Conservation (phyloP, 202 grass and related monocot species). For the Panicum hallii region DNA sequence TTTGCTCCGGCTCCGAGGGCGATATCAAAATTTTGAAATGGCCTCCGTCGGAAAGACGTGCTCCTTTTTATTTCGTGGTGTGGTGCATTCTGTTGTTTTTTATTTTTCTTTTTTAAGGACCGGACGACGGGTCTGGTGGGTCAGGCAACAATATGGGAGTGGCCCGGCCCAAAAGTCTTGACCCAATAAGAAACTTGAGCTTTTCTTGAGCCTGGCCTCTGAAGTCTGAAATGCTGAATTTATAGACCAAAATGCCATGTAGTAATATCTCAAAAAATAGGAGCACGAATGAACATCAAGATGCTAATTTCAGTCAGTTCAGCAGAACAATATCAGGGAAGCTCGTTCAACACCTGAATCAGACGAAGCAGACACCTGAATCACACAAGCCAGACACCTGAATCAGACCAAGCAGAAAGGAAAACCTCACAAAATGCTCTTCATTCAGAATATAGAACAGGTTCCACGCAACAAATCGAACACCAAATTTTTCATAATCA, state of each 20-base stretch:
- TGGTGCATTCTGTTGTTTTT: background rate
- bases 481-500: background rate
- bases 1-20: background rate
- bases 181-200: background rate
- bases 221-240: background rate
- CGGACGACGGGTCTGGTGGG: background rate
- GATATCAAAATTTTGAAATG: constrained; percentile 41
- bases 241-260: background rate
- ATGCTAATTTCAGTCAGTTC: background rate
- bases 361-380: background rate
- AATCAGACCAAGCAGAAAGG: background rate
- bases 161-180: background rate
- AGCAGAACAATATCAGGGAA: background rate
- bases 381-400: background rate
- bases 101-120: background rate
- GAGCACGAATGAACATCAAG: background rate
- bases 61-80: background rate
- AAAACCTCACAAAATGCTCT: background rate
- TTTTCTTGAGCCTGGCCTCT: background rate
- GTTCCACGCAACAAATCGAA: constrained; percentile 16
- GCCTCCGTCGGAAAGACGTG: background rate
- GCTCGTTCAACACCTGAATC: background rate
- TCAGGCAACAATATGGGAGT: background rate
- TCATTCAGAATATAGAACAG: background rate
- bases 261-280: no score